Base-by-base conservation (phyloP, 176 grass and related monocot genomes). In the Luzula sylvatica region DNA sequence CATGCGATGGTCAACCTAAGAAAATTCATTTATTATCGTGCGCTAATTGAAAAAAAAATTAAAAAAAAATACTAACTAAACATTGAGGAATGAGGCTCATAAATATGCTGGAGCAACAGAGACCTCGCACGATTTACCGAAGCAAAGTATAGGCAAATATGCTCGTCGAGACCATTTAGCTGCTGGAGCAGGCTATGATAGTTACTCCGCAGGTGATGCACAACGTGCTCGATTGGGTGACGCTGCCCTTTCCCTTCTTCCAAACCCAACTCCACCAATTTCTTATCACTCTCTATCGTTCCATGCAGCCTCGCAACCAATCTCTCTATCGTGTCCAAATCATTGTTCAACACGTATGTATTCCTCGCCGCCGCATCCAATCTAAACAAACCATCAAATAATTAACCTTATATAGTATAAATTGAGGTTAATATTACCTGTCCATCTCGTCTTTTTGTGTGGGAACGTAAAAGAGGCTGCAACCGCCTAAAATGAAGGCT, bases 101-200 rank as follows among this genome's bases (percentile, higher is more conserved):
- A 60, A 56, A 98, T 67, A 54, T 98, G 81, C 25, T 62, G 38
- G 6, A 87, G 39, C 44, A 98, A 85, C 32, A 98, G 75, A 64
- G 77, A 72, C 62, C 85, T 77, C 1, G 81, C 85, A 53, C 72
- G 81, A 70, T 98, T 98, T 41, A 90, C 72, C 5, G 75, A 68
- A 26, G 75, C 55, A 19, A 98, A 86, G 73, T 82, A 98, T 46
- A 86, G 78, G 62, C 85, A 90, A 60, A 98, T 80, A 56, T 98
- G 92, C 52, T 98, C 81, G 38, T 90, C 78, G 26, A 98, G 85
- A 27, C 74, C 85, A 0, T 55, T 48, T 14, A 98, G 85, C 78
- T 98, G 92, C 26, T 71, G 64, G 20, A 74, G 71, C 35, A 98
- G 46, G 38, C 85, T 80, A n/a, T 65, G 58, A 38, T 90, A 68